Evolutionary conservation across 805 yeast genomes (phyloP), one percentile per base, ranked within the genome.

Genomic region (Yarrowia alimentaria): DNA sequence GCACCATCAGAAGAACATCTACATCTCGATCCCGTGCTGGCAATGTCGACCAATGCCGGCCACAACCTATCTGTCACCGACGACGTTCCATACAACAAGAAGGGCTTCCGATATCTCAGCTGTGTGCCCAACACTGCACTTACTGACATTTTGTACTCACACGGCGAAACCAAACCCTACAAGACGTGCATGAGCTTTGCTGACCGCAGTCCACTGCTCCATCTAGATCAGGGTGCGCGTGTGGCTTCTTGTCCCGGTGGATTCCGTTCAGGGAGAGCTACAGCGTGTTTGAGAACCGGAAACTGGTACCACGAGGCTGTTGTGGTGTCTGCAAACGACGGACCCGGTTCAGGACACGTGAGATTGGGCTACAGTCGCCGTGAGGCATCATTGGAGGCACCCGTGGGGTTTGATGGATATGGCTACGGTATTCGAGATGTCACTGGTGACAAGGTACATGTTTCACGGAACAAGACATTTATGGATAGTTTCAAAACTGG

Each of bases 351-450:
- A 4, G 65, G 67, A 2, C 91, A 90, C 64, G 88, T 93, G 1
- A 68, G 99, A 21, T 62, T 90, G 21, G 99, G 99, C 0, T 62
- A 91, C 28, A 83, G 83, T 0, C 70, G 98, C 48, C 75, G 88
- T 55, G 98, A 91, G 61, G 93, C 96, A 2, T 78, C 88, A 43
- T 66, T 90, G 34, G 97, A 91, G 58, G 95, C 95, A 0, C 98
- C 99, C 0, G 93, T 90, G 5, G 99, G 99, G 3, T 87, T 79
- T 60, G 98, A 93, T 65, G 91, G 89, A 0, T 93, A 89, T 67
- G 91, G 96, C 0, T 91, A 93, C 65, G 97, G 96, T 2, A 61
- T 93, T 2, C 73, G 97, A 54, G 97, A 91, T 66, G 74, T 76
- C 28, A 73, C 75, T 6, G 90, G 95, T 2, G 85, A 85, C 57